These are phyloP conservation scores for Gaillardinia entomophila DNA, from an alignment of 805 yeast genomes.

Conservation along the genomic window DNA sequence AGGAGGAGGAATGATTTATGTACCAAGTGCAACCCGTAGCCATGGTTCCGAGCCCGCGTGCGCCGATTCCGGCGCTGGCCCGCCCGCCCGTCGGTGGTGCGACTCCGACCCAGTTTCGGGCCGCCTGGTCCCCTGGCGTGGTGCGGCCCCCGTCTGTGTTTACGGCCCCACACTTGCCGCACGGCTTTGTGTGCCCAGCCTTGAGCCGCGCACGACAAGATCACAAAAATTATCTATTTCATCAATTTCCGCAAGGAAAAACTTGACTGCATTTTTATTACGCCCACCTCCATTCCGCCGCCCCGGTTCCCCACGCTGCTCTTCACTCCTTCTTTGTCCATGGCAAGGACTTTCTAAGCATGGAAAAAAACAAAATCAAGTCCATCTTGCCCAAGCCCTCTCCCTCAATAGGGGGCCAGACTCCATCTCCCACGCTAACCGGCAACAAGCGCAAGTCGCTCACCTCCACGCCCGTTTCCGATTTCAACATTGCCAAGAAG, in stretches of 20 bases:
- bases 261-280: slow-evolving; percentile 7
- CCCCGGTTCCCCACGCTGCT: neutral
- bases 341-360: slow-evolving; percentile 3
- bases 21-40: too few species aligned
- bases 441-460: slow-evolving; percentile 11
- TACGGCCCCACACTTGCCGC: too few species aligned
- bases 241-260: slow-evolving; percentile 4
- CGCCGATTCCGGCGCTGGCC: too few species aligned
- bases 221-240: slow-evolving; percentile 10
- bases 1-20: slow-evolving; percentile 51
- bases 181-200: too few species aligned
- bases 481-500: slow-evolving; percentile 4
- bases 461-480: slow-evolving; percentile 4
- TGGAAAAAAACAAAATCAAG: slow-evolving; percentile 37
- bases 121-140: too few species aligned
- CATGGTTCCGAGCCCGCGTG: too few species aligned
- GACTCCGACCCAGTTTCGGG: too few species aligned
- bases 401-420: slow-evolving; percentile 3
- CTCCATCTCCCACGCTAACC: slow-evolving; percentile 3
- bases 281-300: slow-evolving; percentile 2
- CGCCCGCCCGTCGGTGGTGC: too few species aligned
- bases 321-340: neutral
- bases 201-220: neutral
- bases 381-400: slow-evolving; percentile 39
- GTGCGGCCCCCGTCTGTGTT: too few species aligned